A percentile compares a stretch with the other conserved stretches of the same genome.
Conservation (phyloP, 169 alveolate species). For the Cryptosporidium tyzzeri region DNA sequence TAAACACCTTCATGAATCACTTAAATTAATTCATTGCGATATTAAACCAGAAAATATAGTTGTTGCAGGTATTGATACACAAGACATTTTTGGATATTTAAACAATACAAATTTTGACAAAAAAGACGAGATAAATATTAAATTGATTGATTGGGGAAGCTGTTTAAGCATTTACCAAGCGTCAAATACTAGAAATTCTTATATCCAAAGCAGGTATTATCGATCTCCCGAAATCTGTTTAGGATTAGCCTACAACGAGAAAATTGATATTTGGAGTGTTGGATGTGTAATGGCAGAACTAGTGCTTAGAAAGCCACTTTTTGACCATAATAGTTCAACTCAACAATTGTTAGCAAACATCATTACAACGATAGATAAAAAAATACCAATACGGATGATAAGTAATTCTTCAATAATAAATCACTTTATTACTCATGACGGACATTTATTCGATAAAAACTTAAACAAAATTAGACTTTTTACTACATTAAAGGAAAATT, state of each 20-base stretch:
- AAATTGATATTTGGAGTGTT: slow-evolving; percentile 77
- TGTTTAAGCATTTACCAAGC: slow-evolving; percentile 26
- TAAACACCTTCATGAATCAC: slow-evolving; percentile 50
- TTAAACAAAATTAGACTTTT: slow-evolving; percentile 1
- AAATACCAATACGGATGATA: slow-evolving; percentile 85
- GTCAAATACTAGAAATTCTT: slow-evolving; percentile 76
- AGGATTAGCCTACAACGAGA: slow-evolving; percentile 55
- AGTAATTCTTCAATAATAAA: slow-evolving; percentile 47
- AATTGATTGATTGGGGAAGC: slow-evolving; percentile 72
- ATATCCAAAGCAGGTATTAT: slow-evolving; percentile 91
- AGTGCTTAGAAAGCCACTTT: slow-evolving; percentile 87
- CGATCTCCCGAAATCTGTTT: slow-evolving; percentile 76
- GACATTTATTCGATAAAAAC: slow-evolving; percentile 40
- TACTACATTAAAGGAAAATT: background rate
- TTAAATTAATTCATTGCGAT: slow-evolving; percentile 92
- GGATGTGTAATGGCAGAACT: slow-evolving; percentile 78
- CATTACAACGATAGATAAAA: slow-evolving; percentile 84
- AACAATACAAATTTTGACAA: background rate
- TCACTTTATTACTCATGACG: slow-evolving; percentile 44
- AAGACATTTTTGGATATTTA: slow-evolving; percentile 31
- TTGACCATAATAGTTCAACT: slow-evolving; percentile 86
- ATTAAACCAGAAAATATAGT: slow-evolving; percentile 95
- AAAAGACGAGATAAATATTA: slow-evolving; percentile 11
- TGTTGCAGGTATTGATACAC: slow-evolving; percentile 79
- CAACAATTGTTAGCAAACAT: slow-evolving; percentile 86